phyloP scores from a whole-genome alignment of 768 basidiomycete species.

The Kwoniella botswanensis region DNA sequence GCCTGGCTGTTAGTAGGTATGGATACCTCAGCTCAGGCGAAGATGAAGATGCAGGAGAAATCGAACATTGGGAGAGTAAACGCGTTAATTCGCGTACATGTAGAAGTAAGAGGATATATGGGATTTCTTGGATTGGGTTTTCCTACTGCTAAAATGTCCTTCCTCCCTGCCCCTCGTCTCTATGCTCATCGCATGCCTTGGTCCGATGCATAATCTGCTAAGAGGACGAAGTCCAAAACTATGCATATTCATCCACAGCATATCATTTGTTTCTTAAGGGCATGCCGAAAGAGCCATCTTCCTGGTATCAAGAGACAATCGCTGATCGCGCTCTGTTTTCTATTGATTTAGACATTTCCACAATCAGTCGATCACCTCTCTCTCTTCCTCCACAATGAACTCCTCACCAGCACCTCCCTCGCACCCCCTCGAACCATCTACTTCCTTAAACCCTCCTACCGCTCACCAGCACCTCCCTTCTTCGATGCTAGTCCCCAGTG shows the following conservation, averaged over 20 bases:
- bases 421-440: constrained; percentile 18
- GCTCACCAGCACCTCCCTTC: constrained; percentile 36
- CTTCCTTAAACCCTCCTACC: constrained; percentile 8
- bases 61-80: background rate
- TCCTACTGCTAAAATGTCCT: background rate
- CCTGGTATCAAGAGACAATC: too few species aligned
- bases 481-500: constrained; percentile 32
- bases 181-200: background rate
- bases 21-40: too few species aligned
- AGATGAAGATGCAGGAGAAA: background rate
- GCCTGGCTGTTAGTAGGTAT: too few species aligned
- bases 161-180: background rate
- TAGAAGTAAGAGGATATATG: background rate
- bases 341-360: background rate
- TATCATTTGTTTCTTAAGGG: too few species aligned
- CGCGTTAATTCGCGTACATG: background rate
- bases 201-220: too few species aligned
- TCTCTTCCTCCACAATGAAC: constrained; percentile 14
- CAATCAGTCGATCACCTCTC: background rate
- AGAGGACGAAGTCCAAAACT: too few species aligned
- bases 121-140: background rate
- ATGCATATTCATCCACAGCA: too few species aligned
- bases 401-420: constrained; percentile 15
- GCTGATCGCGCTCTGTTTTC: too few species aligned
- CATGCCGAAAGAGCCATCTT: too few species aligned